Percentiles rank a stretch among this genome's conserved stretches.
Conservation (phyloP, 139 green algal species). For the Coelastrella sp. region DNA sequence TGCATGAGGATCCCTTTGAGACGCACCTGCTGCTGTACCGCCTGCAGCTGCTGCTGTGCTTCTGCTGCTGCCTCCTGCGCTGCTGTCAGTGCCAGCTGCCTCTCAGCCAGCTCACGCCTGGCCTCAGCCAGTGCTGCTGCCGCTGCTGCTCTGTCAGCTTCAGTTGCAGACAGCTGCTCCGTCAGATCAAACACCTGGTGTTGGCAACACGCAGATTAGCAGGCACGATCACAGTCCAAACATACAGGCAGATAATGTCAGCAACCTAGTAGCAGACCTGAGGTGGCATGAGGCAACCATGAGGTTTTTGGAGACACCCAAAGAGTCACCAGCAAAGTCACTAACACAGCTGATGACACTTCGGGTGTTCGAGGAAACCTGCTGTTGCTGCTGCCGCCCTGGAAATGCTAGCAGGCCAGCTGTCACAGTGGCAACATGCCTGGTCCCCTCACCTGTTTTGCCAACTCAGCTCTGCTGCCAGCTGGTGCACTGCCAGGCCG, state of each 20-base stretch:
- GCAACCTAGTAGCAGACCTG: too few relatives aligned
- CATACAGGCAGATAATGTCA: too few relatives aligned
- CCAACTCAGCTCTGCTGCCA: constrained; percentile 25
- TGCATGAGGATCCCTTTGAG: not conserved
- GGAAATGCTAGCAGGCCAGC: too few relatives aligned
- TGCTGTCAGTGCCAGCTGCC: constrained; percentile 33
- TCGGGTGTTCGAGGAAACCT: too few relatives aligned
- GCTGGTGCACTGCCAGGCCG: constrained; percentile 5
- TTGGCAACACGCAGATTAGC: too few relatives aligned
- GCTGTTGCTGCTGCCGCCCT: not conserved
- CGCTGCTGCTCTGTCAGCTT: not conserved
- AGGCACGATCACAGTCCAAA: too few relatives aligned
- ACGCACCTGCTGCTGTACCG: constrained; percentile 16
- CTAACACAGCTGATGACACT: too few relatives aligned
- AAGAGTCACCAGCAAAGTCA: too few relatives aligned
- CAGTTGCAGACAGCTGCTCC: not conserved
- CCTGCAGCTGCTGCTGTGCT: not conserved
- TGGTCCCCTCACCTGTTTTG: not conserved
- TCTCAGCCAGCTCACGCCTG: constrained; percentile 23
- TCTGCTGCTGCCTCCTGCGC: constrained; percentile 17
- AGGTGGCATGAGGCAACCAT: too few relatives aligned
- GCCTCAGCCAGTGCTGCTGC: not conserved
- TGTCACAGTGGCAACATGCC: too few relatives aligned
- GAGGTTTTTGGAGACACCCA: too few relatives aligned
- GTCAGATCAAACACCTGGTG: not conserved